These are phyloP conservation scores for Blastomyces gilchristii DNA, from an alignment of 2,329 filamentous ascomycete species.

Conservation along the genomic window DNA sequence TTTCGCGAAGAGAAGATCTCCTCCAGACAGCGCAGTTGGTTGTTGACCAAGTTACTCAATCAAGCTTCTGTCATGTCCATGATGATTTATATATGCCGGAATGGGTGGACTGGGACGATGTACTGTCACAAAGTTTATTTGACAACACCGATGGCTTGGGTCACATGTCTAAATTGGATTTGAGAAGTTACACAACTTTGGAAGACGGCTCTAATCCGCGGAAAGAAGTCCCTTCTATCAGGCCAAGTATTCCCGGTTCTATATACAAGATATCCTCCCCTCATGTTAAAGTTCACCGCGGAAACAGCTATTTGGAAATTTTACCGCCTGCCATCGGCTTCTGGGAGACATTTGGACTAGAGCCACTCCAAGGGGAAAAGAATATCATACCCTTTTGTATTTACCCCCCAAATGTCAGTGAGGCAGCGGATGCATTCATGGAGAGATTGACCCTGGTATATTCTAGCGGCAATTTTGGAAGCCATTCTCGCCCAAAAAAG, in stretches of 20 bases:
- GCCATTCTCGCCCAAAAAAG: slow-evolving; percentile 38
- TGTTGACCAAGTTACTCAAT: slow-evolving; percentile 37
- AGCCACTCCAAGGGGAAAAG: slow-evolving; percentile 46
- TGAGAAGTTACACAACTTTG: slow-evolving; percentile 29
- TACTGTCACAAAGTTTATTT: slow-evolving; percentile 19
- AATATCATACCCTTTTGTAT: slow-evolving; percentile 49
- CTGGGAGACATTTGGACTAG: slow-evolving; percentile 52
- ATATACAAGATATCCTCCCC: slow-evolving; percentile 41
- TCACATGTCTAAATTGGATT: slow-evolving; percentile 26
- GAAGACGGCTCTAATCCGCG: slow-evolving; percentile 15
- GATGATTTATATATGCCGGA: slow-evolving; percentile 16
- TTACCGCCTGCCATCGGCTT: slow-evolving; percentile 48
- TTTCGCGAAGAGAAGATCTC: slow-evolving; percentile 28
- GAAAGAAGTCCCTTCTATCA: slow-evolving; percentile 17
- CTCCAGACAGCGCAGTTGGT: slow-evolving; percentile 33
- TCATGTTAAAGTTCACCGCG: slow-evolving; percentile 45
- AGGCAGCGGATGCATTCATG: slow-evolving; percentile 43
- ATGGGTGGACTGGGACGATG: not conserved
- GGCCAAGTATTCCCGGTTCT: slow-evolving; percentile 17
- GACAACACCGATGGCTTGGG: slow-evolving; percentile 24
- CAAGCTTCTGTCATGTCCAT: slow-evolving; percentile 31
- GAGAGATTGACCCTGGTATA: slow-evolving; percentile 45
- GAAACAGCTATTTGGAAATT: slow-evolving; percentile 44
- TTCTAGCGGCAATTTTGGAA: slow-evolving; percentile 47
- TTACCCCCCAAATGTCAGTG: slow-evolving; percentile 40